Conservation (phyloP, 2,329 filamentous ascomycete genomes). For the Apiospora arundinis region DNA sequence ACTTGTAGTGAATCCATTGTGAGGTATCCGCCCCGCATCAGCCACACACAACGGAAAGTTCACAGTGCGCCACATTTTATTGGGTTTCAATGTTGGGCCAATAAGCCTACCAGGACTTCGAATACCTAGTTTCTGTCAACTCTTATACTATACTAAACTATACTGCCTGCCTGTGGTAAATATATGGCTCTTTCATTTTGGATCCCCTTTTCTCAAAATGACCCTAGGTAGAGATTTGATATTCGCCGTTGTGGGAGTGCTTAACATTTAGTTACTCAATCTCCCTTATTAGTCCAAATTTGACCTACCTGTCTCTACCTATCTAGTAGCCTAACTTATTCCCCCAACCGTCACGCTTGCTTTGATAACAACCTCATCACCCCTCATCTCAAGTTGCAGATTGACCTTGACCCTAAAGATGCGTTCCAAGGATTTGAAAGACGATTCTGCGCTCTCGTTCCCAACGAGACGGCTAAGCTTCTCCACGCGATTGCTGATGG, state of each 20-base stretch:
- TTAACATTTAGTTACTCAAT: background rate
- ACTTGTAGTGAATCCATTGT: background rate
- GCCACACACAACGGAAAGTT: background rate
- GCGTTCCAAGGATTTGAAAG: background rate
- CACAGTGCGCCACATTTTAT: background rate
- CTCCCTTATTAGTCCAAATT: background rate
- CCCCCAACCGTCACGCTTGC: slow-evolving; percentile 7
- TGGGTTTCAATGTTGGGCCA: background rate
- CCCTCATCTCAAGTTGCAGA: slow-evolving; percentile 23
- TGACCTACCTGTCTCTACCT: background rate
- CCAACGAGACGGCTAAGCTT: background rate
- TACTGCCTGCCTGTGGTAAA: too few species aligned
- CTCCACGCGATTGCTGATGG: background rate
- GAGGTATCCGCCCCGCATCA: background rate
- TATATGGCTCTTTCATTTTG: too few species aligned
- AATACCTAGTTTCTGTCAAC: too few species aligned
- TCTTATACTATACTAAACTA: too few species aligned
- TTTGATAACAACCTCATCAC: slow-evolving; percentile 23
- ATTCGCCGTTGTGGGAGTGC: background rate
- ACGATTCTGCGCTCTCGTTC: background rate
- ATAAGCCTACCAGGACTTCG: too few species aligned
- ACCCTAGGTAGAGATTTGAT: too few species aligned
- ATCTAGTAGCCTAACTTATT: background rate
- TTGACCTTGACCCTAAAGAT: slow-evolving; percentile 11
- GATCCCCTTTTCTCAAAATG: too few species aligned